Conservation (phyloP, 2,329 filamentous ascomycete species). For the Trichoderma sp. region DNA sequence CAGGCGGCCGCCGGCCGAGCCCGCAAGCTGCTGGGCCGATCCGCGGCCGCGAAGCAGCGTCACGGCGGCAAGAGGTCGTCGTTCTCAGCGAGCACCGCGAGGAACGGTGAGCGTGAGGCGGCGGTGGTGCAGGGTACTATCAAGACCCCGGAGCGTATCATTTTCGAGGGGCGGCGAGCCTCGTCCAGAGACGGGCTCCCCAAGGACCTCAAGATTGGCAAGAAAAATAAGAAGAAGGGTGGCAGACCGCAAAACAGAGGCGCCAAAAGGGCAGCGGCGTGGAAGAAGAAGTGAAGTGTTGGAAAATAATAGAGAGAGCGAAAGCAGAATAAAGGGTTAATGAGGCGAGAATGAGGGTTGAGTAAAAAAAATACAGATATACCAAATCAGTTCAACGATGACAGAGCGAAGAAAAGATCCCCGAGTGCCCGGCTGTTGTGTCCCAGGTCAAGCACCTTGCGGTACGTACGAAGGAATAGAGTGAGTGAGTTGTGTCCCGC, state of each 20-base stretch:
- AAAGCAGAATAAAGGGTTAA: constrained; percentile 37
- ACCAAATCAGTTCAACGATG: too few relatives aligned
- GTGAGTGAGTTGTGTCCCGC: not conserved
- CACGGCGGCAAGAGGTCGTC: constrained; percentile 34
- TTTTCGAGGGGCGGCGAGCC: constrained; percentile 82
- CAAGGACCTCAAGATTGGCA: constrained; percentile 62
- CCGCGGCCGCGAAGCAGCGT: constrained; percentile 58
- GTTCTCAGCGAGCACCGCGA: constrained; percentile 30
- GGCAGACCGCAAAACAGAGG: constrained; percentile 45
- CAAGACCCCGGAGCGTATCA: constrained; percentile 67
- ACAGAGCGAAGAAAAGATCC: constrained; percentile 6
- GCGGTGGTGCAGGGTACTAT: constrained; percentile 41
- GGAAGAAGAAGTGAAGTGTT: constrained; percentile 42
- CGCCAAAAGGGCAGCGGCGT: constrained; percentile 47
- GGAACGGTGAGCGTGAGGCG: constrained; percentile 29
- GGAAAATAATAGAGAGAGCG: not conserved
- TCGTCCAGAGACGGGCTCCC: constrained; percentile 66
- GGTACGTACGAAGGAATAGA: not conserved
- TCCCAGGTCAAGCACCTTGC: constrained; percentile 1
- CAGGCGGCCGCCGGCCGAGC: constrained; percentile 74
- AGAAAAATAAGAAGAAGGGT: constrained; percentile 53
- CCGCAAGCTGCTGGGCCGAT: constrained; percentile 71
- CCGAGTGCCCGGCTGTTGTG: not conserved
- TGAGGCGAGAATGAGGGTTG: not conserved
- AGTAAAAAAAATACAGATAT: not conserved